Evolutionary conservation across 495 filamentous ascomycete genomes (phyloP), one percentile per base, ranked within the genome.

Genomic region (Lasiosphaeria hispida): DNA sequence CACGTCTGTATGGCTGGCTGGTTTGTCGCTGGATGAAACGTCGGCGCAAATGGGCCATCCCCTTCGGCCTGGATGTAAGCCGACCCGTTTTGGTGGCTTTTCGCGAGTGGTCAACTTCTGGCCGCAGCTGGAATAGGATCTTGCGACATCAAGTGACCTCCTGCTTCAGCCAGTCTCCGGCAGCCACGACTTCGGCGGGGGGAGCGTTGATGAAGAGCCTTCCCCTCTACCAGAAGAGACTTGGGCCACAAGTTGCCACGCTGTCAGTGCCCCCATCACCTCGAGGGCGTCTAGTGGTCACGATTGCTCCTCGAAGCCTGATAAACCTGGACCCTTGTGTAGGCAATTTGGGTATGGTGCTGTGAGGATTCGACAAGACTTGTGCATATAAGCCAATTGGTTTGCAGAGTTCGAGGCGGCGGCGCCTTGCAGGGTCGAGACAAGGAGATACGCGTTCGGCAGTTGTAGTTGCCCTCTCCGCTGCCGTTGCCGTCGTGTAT

Each of bases 81-180:
- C 23, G 23, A 2, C 23, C 23, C 5, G 23, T 30, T 30, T 2
- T 30, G 2, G 23, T 30, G 5, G 36, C 48, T 51, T 51, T 37
- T 23, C 30, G 47, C 23, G 23, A 30, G 23, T 30, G 23, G 23
- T 30, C 23, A 30, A 30, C 23, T 30, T 30, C 23, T 30, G 23
- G 23, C 23, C 23, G 5, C 23, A 30, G 5, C 18, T 23, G 17
- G 14, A 6, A 19, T 17, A 1, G 9, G 19, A 7, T 55, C 13
- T 23, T 23, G 36, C 23, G 23, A 19, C 34, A 38, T 61, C 57
- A 54, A 63, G 57, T 66, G 60, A 59, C 57, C 44, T 30, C 23
- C 9, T 36, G 30, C 41, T 38, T 53, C 51, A 52, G 63, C 63
- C 63, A 62, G 59, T 66, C 63, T 39, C 34, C 11, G 59, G 35